phyloP scores from a whole-genome alignment of 1,139 yeast genomes.

The Hansenula lynferdii region DNA sequence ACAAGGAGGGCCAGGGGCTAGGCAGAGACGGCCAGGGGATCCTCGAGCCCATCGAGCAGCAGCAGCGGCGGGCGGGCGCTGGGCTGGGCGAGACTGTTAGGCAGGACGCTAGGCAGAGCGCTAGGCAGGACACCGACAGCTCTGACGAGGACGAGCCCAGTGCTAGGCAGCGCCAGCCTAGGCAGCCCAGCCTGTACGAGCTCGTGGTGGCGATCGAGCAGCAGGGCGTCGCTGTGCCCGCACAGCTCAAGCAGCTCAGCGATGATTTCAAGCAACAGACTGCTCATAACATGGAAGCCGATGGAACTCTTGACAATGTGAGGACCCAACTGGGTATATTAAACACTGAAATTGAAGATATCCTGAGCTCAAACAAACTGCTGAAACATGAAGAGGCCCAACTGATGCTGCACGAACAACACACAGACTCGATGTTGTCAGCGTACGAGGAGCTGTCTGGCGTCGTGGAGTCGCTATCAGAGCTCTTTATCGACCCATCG shows the following conservation, averaged over 20 bases:
- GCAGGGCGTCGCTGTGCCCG: conserved; percentile 34
- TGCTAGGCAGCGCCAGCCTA: no score
- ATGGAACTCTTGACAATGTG: conserved; percentile 13
- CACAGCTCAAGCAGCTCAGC: conserved; percentile 13
- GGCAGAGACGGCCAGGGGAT: conserved; percentile 74
- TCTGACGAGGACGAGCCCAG: no score
- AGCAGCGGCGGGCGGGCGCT: conserved; percentile 55
- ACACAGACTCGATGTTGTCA: not conserved
- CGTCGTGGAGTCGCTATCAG: not conserved
- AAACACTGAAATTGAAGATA: conserved; percentile 15
- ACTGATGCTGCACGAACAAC: not conserved
- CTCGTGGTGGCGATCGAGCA: no score
- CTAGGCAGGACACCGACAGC: no score
- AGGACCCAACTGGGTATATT: conserved; percentile 20
- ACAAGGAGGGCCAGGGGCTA: conserved; percentile 74
- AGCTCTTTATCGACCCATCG: not conserved
- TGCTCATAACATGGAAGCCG: conserved; percentile 10
- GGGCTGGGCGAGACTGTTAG: conserved; percentile 69
- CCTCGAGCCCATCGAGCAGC: conserved; percentile 69
- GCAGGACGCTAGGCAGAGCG: no score
- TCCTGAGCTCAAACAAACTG: conserved; percentile 3
- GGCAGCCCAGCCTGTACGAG: no score
- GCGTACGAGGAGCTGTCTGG: not conserved
- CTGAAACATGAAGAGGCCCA: conserved; percentile 1
- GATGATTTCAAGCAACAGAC: conserved; percentile 6